These are phyloP conservation scores for Samsoniella hepiali DNA, from an alignment of 2,329 filamentous ascomycete species.

Conservation along the genomic window DNA sequence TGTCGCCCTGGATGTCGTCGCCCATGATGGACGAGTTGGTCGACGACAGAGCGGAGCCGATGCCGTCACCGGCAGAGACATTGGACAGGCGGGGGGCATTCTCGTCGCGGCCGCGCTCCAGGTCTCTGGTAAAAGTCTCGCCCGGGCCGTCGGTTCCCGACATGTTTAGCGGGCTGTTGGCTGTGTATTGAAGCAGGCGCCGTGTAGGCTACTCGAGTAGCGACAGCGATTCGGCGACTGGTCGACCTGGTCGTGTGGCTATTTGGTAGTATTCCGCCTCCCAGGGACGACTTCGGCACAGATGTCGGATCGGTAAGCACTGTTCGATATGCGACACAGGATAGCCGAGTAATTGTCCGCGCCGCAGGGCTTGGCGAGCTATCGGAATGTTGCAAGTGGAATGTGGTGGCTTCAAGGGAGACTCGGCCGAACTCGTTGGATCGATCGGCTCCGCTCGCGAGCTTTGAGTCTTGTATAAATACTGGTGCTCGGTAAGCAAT, in stretches of 20 bases:
- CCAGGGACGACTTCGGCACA: neutral
- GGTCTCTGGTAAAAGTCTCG: constrained; percentile 46
- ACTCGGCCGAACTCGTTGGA: neutral
- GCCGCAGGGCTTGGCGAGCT: neutral
- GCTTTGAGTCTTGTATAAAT: neutral
- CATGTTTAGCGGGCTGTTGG: neutral
- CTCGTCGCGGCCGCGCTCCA: constrained; percentile 52
- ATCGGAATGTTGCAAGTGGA: neutral
- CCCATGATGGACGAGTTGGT: constrained; percentile 60
- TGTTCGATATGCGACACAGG: neutral
- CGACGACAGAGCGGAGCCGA: constrained; percentile 54
- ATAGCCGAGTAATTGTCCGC: neutral
- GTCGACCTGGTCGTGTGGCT: neutral
- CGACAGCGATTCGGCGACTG: neutral
- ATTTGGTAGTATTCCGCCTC: too few species aligned
- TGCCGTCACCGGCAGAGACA: constrained; percentile 47
- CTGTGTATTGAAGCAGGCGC: neutral
- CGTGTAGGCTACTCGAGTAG: neutral
- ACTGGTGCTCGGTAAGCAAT: neutral
- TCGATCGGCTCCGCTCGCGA: neutral
- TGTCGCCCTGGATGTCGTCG: constrained; percentile 61
- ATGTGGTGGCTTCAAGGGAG: constrained; percentile 5
- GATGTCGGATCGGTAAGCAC: neutral
- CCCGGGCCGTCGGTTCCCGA: constrained; percentile 23
- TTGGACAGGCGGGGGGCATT: constrained; percentile 45